phyloP scores from a whole-genome alignment of 139 green algal species.

The Edaphochlamys debaryana region DNA sequence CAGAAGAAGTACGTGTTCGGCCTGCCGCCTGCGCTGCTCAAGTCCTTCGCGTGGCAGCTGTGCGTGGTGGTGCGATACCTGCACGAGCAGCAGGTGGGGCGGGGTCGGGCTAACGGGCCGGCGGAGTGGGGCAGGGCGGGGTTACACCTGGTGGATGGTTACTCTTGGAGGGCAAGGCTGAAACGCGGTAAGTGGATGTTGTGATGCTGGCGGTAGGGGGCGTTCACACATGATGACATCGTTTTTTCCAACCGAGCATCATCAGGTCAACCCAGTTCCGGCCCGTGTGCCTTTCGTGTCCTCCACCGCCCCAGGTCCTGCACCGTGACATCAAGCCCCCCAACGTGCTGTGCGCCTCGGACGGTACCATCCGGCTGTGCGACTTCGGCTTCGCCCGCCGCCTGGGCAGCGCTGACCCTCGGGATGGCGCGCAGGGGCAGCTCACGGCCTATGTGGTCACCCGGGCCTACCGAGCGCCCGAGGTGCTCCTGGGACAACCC shows the following conservation, averaged over 20 bases:
- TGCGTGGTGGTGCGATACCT: constrained; percentile 33
- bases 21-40: constrained; percentile 13
- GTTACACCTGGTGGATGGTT: too few species aligned
- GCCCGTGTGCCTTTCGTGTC: too few species aligned
- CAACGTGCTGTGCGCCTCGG: constrained; percentile 77
- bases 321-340: constrained; percentile 78
- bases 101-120: too few species aligned
- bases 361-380: constrained; percentile 75
- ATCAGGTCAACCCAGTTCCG: too few species aligned
- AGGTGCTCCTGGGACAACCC: constrained; percentile 17
- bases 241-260: too few species aligned
- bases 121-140: too few species aligned
- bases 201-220: too few species aligned
- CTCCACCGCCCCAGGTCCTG: background rate
- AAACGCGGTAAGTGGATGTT: too few species aligned
- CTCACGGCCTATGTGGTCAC: constrained; percentile 26
- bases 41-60: constrained; percentile 35
- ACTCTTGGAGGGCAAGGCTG: too few species aligned
- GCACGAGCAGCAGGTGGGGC: constrained; percentile 8
- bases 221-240: too few species aligned
- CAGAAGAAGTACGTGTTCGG: background rate
- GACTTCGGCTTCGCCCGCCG: constrained; percentile 74
- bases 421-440: background rate
- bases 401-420: background rate
- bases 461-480: constrained; percentile 12